Base-by-base conservation (phyloP, 306 rosid species). In the Vigna mungo region DNA sequence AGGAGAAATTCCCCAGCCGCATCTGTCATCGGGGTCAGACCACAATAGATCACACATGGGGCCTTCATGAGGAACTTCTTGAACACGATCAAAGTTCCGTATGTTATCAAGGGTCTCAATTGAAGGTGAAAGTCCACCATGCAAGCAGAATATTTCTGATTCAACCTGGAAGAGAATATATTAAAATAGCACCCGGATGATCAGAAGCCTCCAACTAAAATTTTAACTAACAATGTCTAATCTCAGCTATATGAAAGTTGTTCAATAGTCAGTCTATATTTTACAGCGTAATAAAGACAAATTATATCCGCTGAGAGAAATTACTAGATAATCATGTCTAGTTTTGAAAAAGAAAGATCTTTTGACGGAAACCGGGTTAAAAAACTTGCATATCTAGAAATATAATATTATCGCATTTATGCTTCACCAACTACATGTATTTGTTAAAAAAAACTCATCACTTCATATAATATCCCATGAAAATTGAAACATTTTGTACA, bases 1-100 rank as follows among this genome's bases (percentile, higher is more conserved):
- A 68, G 99, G 99, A 71, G 99, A 96, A 86, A 96, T 96, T 65
- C 99, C 99, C 99, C 99, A 96, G 67, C 99, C 99, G 76, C 99
- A 96, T 69, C 99, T 90, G 73, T 96, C 99, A 83, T 96, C 99
- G 65, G 99, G 99, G 79, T 96, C 99, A 76, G 99, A 96, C 99
- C 99, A 96, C 81, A 96, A 85, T 56, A 96, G 88, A 88, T 96
- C 99, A 87, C 99, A 96, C 99, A 96, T 96, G 70, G 99, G 98
- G 41, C 99, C 99, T 84, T 96, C 99, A 64, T 96, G 99, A 15
- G 99, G 99, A 76, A 96, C 99, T 87, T 96, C 98, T 91, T 96
- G 99, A 82, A 96, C 98, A 77, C 99, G 99, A 85, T 96, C 99
- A 63, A 96, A 96, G 87, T 90, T 93, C 68, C 99, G 85, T 68